These are phyloP conservation scores for Xylaria flabelliformis DNA, from an alignment of 495 filamentous ascomycete species.

Conservation along the genomic window DNA sequence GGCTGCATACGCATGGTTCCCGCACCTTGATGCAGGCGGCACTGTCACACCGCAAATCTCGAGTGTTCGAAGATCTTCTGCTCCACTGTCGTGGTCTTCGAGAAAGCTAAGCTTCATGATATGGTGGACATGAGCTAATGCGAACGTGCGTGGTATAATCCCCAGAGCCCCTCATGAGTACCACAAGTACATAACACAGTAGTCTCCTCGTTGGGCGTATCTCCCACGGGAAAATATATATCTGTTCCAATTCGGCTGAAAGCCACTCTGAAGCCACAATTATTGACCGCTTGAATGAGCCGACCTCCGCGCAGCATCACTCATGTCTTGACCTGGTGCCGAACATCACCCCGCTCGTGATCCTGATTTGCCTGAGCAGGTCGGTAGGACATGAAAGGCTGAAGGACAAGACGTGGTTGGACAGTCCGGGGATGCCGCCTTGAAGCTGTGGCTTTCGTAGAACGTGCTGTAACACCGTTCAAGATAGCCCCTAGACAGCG, in stretches of 20 bases:
- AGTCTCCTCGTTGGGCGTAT: neutral
- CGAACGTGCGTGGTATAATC: neutral
- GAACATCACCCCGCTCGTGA: neutral
- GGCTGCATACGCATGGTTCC: constrained; percentile 23
- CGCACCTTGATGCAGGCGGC: constrained; percentile 7
- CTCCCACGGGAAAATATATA: neutral
- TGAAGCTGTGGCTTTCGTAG: neutral
- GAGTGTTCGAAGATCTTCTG: neutral
- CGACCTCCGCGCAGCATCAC: neutral
- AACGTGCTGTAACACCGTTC: neutral
- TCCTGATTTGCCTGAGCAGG: neutral
- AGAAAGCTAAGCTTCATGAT: neutral
- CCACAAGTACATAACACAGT: neutral
- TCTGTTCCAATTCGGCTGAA: neutral
- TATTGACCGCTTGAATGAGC: neutral
- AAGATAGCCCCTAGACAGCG: constrained; percentile 1
- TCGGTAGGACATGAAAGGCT: neutral
- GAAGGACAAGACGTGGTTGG: neutral
- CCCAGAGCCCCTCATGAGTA: neutral
- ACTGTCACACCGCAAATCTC: constrained; percentile 17
- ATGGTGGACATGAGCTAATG: neutral
- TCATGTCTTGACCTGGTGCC: neutral
- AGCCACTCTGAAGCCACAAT: neutral
- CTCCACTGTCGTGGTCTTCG: neutral
- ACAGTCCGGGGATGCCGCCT: neutral